Conservation (phyloP, 805 yeast genomes). For the Hanseniaspora mollemarum region DNA sequence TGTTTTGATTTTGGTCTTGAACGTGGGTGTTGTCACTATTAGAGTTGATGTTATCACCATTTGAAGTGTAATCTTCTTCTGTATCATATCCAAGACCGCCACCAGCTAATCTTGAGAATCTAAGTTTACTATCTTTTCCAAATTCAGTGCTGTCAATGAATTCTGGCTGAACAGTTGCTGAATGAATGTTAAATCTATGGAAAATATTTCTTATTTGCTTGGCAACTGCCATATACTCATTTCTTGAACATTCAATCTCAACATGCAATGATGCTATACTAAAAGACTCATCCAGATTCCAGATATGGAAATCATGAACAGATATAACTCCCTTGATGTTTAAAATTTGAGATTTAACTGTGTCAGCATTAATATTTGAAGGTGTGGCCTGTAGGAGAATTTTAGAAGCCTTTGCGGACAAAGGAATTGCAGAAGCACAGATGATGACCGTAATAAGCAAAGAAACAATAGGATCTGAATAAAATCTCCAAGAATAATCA, state of each 20-base stretch:
- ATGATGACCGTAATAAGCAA: conserved; percentile 77
- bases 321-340: conserved; percentile 63
- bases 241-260: conserved; percentile 55
- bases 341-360: conserved; percentile 56
- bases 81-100: conserved; percentile 22
- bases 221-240: conserved; percentile 58
- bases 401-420: conserved; percentile 75
- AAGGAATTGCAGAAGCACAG: conserved; percentile 81
- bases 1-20: conserved; percentile 18
- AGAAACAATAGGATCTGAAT: conserved; percentile 78
- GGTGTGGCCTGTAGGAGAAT: conserved; percentile 91
- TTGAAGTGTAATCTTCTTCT: conserved; percentile 5
- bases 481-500: conserved; percentile 74
- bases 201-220: conserved; percentile 63
- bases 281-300: conserved; percentile 85
- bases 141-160: conserved; percentile 36
- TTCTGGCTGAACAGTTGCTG: conserved; percentile 95
- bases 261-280: conserved; percentile 84
- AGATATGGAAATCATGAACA: conserved; percentile 89
- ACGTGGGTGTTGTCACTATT: conserved; percentile 15
- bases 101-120: conserved; percentile 29
- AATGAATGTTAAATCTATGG: conserved; percentile 76
- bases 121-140: conserved; percentile 28
- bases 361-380: conserved; percentile 61
- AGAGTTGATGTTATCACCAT: conserved; percentile 20